A percentile compares a stretch with the other conserved stretches of the same genome.
phyloP scores from a whole-genome alignment of 2,329 filamentous ascomycete genomes.

The Dothistroma pini region DNA sequence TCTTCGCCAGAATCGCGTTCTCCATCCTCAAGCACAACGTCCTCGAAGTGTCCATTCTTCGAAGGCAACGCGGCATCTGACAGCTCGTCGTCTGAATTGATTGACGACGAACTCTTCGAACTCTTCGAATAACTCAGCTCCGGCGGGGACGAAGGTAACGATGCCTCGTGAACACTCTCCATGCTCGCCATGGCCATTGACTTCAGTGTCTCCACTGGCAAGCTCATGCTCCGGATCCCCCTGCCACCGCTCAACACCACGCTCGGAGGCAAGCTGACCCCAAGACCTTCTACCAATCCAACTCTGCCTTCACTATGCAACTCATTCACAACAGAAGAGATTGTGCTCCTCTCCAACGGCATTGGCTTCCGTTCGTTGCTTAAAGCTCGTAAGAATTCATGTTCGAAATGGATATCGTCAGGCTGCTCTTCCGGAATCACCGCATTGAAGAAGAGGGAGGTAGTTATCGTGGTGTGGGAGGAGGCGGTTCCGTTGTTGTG shows the following conservation, averaged over 20 bases:
- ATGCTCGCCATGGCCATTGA: conserved; percentile 16
- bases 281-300: not conserved
- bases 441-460: not conserved
- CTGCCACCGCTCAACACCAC: conserved; percentile 14
- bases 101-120: conserved; percentile 71
- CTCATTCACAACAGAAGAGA: not conserved
- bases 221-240: conserved; percentile 16
- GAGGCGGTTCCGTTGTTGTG: not conserved
- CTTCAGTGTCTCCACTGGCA: conserved; percentile 10
- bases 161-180: conserved; percentile 21
- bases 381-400: conserved; percentile 25
- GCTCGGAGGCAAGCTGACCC: conserved; percentile 17
- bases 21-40: conserved; percentile 75
- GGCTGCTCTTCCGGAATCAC: not conserved
- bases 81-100: conserved; percentile 63
- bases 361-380: conserved; percentile 7
- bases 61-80: conserved; percentile 41
- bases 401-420: conserved; percentile 5
- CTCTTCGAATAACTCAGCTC: conserved; percentile 70
- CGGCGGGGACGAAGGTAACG: conserved; percentile 25
- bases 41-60: conserved; percentile 84
- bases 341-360: not conserved
- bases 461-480: not conserved
- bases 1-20: conserved; percentile 46
- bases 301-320: not conserved